These are phyloP conservation scores for Taiozyma onychis DNA, from an alignment of 1,139 yeast genomes.

Conservation along the genomic window DNA sequence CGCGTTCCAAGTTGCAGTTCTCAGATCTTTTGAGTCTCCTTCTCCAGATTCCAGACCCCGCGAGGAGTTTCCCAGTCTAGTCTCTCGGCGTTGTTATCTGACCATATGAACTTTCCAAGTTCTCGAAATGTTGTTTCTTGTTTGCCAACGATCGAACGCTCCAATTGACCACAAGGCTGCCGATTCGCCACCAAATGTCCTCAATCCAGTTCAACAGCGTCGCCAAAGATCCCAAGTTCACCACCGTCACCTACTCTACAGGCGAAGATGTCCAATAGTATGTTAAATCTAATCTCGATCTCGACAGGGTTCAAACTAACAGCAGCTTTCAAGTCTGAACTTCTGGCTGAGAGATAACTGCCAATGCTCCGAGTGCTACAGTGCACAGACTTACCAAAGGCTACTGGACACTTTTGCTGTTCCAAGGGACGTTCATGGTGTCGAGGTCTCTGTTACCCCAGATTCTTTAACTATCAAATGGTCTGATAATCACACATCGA, in stretches of 20 bases:
- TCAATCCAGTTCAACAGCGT: background rate
- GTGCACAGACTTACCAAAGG: constrained; percentile 57
- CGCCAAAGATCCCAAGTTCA: background rate
- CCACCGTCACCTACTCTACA: constrained; percentile 1
- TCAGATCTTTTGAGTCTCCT: background rate
- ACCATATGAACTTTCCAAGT: background rate
- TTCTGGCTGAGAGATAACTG: constrained; percentile 72
- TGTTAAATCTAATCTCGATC: background rate
- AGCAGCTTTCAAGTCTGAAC: constrained; percentile 17
- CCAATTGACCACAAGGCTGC: background rate
- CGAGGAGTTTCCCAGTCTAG: background rate
- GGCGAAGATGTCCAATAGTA: constrained; percentile 3
- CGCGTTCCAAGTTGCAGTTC: background rate
- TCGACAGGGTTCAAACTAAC: background rate
- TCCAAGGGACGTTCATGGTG: constrained; percentile 42
- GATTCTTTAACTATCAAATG: constrained; percentile 33
- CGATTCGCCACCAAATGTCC: background rate
- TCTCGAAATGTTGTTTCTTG: too few species aligned
- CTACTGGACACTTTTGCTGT: constrained; percentile 49
- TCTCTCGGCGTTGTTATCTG: background rate
- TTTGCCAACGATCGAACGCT: background rate
- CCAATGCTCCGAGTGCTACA: constrained; percentile 57
- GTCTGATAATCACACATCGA: constrained; percentile 47
- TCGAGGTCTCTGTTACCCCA: constrained; percentile 10
- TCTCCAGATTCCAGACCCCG: background rate